Base-by-base conservation (phyloP, 306 rosid species). In the Cicer yamashitae region DNA sequence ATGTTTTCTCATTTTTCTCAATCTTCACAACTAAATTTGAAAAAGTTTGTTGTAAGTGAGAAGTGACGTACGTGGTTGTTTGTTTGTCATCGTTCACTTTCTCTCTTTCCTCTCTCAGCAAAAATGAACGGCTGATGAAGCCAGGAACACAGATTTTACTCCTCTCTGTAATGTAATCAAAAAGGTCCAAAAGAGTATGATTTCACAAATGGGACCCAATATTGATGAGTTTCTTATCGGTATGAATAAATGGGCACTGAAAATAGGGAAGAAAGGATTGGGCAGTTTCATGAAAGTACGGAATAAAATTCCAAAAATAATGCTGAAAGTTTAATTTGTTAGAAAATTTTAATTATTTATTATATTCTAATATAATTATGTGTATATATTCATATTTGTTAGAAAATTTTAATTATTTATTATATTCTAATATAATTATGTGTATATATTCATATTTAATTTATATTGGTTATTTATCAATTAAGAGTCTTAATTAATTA, bases 191-290 rank as follows among this genome's bases (percentile, higher is more conserved):
- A 18, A 34, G 6, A 59, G 38, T 56, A 74, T 74, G 77, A 78
- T 62, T 84, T 79, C 77, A 48, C 30, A 37, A 56, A 59, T 70
- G 81, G 89, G 89, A 13, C 53, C 85, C 74, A 8, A 18, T 67
- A 22, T 50, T 51, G 66, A 81, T 71, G 84, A 83, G 63, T 69
- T 73, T 64, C 64, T 8, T 51, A 25, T 56, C 10, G 8, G 58
- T 25, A 81, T 48, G 81, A 72, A 75, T 81, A 77, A 73, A 61
- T 84, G 67, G 84, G 83, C 91, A 79, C 94, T 86, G 88, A 87
- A 87, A 77, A 74, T 56, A 20, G 86, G 72, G 58, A 62, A 51
- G 7, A 68, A 46, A 50, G 43, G 71, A 39, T 74, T 73, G 70
- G 66, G 8, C 8, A 22, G 48, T 50, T 76, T 58, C 9, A 38